Conservation (phyloP, 1,139 yeast genomes). For the Geotrichum australiense region DNA sequence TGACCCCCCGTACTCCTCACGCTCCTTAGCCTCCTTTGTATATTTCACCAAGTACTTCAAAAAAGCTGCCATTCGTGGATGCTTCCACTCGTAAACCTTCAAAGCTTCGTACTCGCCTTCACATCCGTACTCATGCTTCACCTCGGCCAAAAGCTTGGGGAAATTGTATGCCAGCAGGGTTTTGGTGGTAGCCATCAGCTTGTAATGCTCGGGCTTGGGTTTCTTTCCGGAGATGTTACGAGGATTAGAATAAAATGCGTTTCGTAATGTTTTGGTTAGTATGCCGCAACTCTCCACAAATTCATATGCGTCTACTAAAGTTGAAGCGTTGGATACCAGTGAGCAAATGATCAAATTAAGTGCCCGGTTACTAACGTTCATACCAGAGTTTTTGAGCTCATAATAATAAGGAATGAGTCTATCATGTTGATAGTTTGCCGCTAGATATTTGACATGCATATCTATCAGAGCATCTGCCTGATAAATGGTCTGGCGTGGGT, state of each 20-base stretch:
- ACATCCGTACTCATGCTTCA: slow-evolving; percentile 2
- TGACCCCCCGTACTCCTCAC: no score
- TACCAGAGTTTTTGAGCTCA: slow-evolving; percentile 9
- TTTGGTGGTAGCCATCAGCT: slow-evolving; percentile 2
- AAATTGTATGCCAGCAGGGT: slow-evolving; percentile 6
- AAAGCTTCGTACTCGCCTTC: slow-evolving; percentile 9
- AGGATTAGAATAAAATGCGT: neutral
- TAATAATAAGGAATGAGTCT: slow-evolving; percentile 6
- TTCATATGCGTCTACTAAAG: slow-evolving; percentile 8
- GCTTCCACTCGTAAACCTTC: slow-evolving; percentile 4
- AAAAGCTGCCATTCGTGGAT: slow-evolving; percentile 10
- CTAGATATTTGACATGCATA: slow-evolving; percentile 11
- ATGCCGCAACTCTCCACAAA: slow-evolving; percentile 13
- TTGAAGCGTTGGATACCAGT: slow-evolving; percentile 5
- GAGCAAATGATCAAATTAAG: slow-evolving; percentile 9
- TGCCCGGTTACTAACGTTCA: slow-evolving; percentile 8
- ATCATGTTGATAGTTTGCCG: slow-evolving; percentile 5
- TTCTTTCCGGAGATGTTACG: slow-evolving; percentile 4
- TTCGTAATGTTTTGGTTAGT: slow-evolving; percentile 6
- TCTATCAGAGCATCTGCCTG: slow-evolving; percentile 13
- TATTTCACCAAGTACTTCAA: no score
- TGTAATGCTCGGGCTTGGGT: slow-evolving; percentile 8
- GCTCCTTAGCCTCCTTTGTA: no score
- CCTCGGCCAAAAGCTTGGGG: slow-evolving; percentile 1
- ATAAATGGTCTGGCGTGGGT: neutral